phyloP scores from a whole-genome alignment of 192 early-diverging fungal genomes.

The Coemansia sp. region DNA sequence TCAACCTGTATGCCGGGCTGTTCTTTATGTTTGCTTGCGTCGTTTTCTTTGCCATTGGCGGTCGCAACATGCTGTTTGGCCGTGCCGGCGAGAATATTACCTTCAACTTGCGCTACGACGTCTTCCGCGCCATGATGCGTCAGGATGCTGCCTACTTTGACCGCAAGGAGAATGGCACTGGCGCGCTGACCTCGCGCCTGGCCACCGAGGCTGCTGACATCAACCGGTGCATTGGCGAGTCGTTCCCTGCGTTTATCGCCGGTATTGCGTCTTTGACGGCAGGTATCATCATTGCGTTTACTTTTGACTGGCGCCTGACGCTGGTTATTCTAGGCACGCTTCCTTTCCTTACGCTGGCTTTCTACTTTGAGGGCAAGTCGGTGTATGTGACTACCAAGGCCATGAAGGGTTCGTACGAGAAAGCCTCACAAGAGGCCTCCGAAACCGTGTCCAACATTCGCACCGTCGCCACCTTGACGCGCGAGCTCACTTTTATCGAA shows the following conservation, averaged over 20 bases:
- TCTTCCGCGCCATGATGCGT: conserved; percentile 70
- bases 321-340: conserved; percentile 64
- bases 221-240: conserved; percentile 52
- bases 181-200: conserved; percentile 74
- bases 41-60: conserved; percentile 52
- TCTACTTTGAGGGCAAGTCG: conserved; percentile 28
- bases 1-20: conserved; percentile 55
- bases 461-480: conserved; percentile 77
- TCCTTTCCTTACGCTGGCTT: conserved; percentile 55
- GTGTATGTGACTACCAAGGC: conserved; percentile 52
- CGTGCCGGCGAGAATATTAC: conserved; percentile 70
- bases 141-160: conserved; percentile 92
- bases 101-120: conserved; percentile 56
- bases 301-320: conserved; percentile 74
- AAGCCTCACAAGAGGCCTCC: conserved; percentile 73
- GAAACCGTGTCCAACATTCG: conserved; percentile 83
- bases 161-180: conserved; percentile 66
- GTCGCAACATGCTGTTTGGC: conserved; percentile 58
- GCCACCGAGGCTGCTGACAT: conserved; percentile 74
- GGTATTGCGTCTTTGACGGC: conserved; percentile 23
- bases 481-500: conserved; percentile 65
- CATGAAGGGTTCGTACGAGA: conserved; percentile 69
- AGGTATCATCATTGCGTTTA: conserved; percentile 65
- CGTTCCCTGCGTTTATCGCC: conserved; percentile 26
- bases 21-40: conserved; percentile 63